Base-by-base conservation (phyloP, 768 basidiomycete genomes). In the Hebeloma cylindrosporum region DNA sequence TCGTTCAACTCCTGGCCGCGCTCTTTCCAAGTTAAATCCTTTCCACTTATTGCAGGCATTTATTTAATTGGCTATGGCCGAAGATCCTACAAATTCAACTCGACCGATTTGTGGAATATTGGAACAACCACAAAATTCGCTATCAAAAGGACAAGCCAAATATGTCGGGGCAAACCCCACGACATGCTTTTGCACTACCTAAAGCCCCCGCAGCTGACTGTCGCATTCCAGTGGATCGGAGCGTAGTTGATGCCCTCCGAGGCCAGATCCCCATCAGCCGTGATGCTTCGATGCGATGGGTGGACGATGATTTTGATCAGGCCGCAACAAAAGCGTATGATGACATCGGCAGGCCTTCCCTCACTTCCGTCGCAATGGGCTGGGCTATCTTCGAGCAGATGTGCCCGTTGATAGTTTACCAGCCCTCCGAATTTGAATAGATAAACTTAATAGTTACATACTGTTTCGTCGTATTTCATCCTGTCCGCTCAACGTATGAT, bases 61-160 rank as follows among this genome's bases (percentile, higher is more conserved):
- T 54, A 36, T 63, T 63, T 37, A 31, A 58, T 17, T 65, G 59
- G 59, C 36, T 65, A 5, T 65, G 63, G 63, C 61, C 57, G 0
- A 43, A 61, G 21, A 56, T 64, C 20, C 45, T 62, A 6, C 63
- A 64, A 27, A 30, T 35, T 13, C 47, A 49, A 17, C 47, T 65
- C 4, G 44, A 65, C 29, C n/a, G 48, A 8, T 65, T 61, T 43
- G 45, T 41, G 0, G 46, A 60, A 43, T 58, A 56, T 31, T 63
- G 60, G 60, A 65, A 53, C 34, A 54, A 53, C 27, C 62, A 65
- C 40, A 34, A 29, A 20, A 57, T 63, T 28, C 45, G 56, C 1
- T 8, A 17, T 1, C 58, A 63, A 33, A 2, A 16, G 3, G 36
- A 54, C 3, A 64, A 64, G 42, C 26, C 52, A 2, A 60, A 62